These are phyloP conservation scores for Pseudotsuga menziesii DNA, from an alignment of 75 land plant species.

Conservation along the genomic window DNA sequence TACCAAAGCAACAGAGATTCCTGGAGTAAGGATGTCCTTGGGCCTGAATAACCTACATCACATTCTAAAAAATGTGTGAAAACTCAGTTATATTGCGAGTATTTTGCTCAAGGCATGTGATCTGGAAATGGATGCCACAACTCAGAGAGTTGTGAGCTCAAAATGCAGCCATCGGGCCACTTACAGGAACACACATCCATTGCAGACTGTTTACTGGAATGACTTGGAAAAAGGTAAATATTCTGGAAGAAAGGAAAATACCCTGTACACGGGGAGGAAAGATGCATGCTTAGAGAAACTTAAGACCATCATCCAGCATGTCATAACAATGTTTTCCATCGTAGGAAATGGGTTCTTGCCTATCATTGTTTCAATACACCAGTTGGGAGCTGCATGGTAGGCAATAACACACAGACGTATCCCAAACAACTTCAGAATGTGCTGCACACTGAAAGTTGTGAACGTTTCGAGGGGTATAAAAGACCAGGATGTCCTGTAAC, in stretches of 20 bases:
- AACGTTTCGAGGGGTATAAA: not conserved
- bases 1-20: not conserved
- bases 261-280: not conserved
- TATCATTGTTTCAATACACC: conserved; percentile 2
- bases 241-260: not conserved
- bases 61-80: no score
- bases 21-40: no score
- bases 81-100: no score
- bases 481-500: not conserved
- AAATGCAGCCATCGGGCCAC: not conserved
- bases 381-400: not conserved
- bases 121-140: no score
- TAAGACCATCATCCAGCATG: not conserved
- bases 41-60: no score
- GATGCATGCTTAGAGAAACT: not conserved
- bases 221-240: not conserved
- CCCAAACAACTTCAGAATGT: not conserved
- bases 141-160: not conserved
- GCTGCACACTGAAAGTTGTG: not conserved
- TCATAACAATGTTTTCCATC: not conserved
- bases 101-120: no score
- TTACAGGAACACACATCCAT: not conserved
- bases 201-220: not conserved
- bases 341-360: not conserved
- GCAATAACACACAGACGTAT: not conserved